Conservation (phyloP, 2,329 filamentous ascomycete species). For the Fusarium fracticaudum region DNA sequence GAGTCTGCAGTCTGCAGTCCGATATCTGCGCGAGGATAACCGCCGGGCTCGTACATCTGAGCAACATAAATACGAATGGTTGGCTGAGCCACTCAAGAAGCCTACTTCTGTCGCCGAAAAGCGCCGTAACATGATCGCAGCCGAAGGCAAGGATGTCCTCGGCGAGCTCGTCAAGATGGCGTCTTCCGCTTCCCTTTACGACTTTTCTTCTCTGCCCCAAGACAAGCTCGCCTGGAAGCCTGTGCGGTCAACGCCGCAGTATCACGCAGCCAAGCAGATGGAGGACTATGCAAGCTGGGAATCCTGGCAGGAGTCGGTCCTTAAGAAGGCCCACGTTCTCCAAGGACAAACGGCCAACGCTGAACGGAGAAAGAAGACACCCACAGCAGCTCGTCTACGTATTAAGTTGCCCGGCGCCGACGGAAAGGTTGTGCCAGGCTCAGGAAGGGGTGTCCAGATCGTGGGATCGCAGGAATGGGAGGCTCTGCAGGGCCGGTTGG, state of each 20-base stretch:
- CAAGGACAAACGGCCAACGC: conserved; percentile 33
- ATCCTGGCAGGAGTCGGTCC: conserved; percentile 64
- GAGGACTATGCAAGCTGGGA: conserved; percentile 73
- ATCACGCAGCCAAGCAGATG: conserved; percentile 70
- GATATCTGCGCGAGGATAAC: conserved; percentile 75
- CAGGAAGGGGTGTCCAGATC: conserved; percentile 58
- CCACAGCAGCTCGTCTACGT: conserved; percentile 58
- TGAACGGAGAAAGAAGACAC: conserved; percentile 41
- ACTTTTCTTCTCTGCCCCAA: conserved; percentile 65
- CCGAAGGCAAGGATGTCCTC: conserved; percentile 72
- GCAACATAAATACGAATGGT: conserved; percentile 67
- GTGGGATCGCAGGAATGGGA: conserved; percentile 66
- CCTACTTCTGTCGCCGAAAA: conserved; percentile 57
- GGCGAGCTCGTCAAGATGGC: conserved; percentile 72
- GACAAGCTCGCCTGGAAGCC: conserved; percentile 75
- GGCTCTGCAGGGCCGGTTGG: conserved; percentile 56
- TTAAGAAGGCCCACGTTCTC: conserved; percentile 61
- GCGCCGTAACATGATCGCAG: conserved; percentile 61
- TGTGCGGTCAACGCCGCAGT: conserved; percentile 70
- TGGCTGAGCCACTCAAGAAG: conserved; percentile 66
- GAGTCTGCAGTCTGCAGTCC: conserved; percentile 70
- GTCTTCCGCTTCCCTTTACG: conserved; percentile 64
- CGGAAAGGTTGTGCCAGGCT: conserved; percentile 55
- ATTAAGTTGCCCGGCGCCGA: conserved; percentile 59
- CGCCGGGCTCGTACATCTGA: conserved; percentile 67